Evolutionary conservation across 345 rosid species (phyloP), one percentile per base, ranked within the genome.

Genomic region (Viola odorata): DNA sequence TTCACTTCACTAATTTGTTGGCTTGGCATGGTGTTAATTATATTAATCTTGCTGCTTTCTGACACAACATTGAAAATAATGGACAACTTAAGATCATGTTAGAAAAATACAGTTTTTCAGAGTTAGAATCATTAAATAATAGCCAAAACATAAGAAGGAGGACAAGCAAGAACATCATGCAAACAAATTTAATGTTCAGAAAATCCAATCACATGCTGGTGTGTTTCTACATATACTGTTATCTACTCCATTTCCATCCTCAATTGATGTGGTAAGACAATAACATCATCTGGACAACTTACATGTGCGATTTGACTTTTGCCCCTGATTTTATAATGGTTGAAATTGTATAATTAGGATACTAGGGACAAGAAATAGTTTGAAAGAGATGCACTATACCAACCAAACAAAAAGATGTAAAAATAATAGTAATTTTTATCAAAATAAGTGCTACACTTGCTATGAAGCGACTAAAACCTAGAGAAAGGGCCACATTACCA

Each of bases 201-300:
- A 44, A 44, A 53, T 57, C 6, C 6, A 42, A 60, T 63, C 58
- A 64, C 71, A 64, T 71, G 73, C 48, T 8, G 37, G 17, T 42
- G 69, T 37, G 14, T n/a, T 10, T 45, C 13, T 52, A 44, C 62
- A 53, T 39, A 36, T 44, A 42, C 58, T 61, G n/a, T 12, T 23
- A 44, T 12, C 15, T 38, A 48, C 36, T 64, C 48, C 55, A 36
- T 41, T 53, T 62, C 44, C 53, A 6, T 16, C 15, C 8, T 50
- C 17, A 14, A 50, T 38, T 49, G 47, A 57, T 17, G 41, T 41
- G 65, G 47, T n/a, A 51, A 39, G 17, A 32, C 48, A 58, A 39
- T 45, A 45, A 37, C 52, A 53, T 37, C 32, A 53, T 36, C 16
- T 44, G 52, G 50, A 48, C 53, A 50, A 55, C 53, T 12, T 13